phyloP scores from a whole-genome alignment of 2,329 filamentous ascomycete species.

The Dothistroma septosporum region DNA sequence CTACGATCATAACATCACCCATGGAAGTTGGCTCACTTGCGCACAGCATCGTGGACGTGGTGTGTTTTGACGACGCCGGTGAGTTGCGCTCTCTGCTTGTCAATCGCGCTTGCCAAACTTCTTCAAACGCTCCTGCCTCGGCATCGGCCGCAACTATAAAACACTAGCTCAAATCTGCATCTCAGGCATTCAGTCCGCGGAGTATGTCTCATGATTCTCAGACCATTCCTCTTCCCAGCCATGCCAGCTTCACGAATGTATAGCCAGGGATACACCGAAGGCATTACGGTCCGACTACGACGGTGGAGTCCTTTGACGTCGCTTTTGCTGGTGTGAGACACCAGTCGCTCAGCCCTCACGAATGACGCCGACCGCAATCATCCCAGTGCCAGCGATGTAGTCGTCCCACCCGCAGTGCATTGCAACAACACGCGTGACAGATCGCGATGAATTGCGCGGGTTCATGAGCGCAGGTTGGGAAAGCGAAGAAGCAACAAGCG shows the following conservation, averaged over 20 bases:
- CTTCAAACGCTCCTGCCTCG: not conserved
- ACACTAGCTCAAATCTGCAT: not conserved
- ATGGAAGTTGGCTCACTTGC: slow-evolving; percentile 33
- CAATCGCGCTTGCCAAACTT: not conserved
- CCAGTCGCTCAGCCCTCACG: not conserved
- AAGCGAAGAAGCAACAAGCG: not conserved
- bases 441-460: not conserved
- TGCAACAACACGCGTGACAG: not conserved
- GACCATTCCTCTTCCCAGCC: not conserved
- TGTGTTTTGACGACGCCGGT: not conserved
- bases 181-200: not conserved
- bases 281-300: not conserved
- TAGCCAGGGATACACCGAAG: not conserved
- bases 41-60: slow-evolving; percentile 33
- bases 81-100: not conserved
- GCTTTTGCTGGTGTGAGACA: not conserved
- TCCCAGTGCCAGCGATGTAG: not conserved
- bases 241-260: not conserved
- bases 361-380: not conserved
- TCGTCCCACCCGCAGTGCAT: not conserved
- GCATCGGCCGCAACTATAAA: not conserved
- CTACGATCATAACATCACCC: not conserved
- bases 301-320: not conserved
- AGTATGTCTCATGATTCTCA: not conserved
- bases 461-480: not conserved